A percentile compares a stretch with the other conserved stretches of the same genome.
These are phyloP conservation scores for Hagleromyces aurorensis DNA, from an alignment of 805 yeast species.

Conservation along the genomic window DNA sequence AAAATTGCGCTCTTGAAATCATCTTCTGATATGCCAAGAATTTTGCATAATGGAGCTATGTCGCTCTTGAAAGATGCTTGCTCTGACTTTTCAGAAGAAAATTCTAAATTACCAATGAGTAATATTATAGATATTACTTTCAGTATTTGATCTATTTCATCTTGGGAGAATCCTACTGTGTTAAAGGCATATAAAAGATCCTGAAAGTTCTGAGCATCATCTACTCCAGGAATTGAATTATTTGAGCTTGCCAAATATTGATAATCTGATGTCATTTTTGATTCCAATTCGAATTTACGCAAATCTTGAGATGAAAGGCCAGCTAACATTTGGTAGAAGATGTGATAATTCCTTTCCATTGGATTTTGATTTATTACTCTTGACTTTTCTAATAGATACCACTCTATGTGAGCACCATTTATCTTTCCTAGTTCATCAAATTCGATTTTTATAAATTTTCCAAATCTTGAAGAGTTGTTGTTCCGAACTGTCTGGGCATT, in stretches of 20 bases:
- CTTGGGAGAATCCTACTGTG: constrained; percentile 58
- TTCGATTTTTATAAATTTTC: constrained; percentile 86
- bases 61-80: constrained; percentile 63
- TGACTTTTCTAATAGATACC: constrained; percentile 90
- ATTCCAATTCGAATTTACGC: constrained; percentile 37
- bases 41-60: constrained; percentile 43
- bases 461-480: constrained; percentile 92
- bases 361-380: constrained; percentile 73
- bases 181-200: constrained; percentile 58
- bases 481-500: constrained; percentile 93
- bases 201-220: constrained; percentile 64
- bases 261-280: constrained; percentile 18
- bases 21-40: constrained; percentile 51
- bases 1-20: constrained; percentile 54
- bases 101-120: constrained; percentile 79
- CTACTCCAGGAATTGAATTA: constrained; percentile 57
- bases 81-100: constrained; percentile 57
- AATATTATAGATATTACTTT: constrained; percentile 65
- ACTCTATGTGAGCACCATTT: constrained; percentile 86
- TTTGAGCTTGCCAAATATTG: constrained; percentile 51
- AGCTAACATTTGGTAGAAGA: constrained; percentile 76
- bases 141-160: constrained; percentile 52
- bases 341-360: constrained; percentile 85
- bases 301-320: constrained; percentile 54
- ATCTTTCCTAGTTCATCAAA: constrained; percentile 58